Conservation (phyloP, 2,329 filamentous ascomycete genomes). For the Phaeosphaeriaceae sp. region DNA sequence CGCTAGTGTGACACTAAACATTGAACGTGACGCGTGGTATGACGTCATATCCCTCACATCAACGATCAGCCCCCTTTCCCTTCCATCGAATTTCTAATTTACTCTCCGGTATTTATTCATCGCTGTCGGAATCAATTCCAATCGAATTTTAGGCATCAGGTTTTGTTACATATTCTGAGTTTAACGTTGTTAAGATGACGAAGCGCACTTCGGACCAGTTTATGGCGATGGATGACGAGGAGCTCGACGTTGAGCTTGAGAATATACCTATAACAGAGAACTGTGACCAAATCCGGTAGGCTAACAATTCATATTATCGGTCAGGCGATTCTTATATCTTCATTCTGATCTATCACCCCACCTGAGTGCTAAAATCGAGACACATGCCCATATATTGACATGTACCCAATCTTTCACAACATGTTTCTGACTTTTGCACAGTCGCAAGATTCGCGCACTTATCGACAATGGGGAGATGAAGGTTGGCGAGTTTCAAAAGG, state of each 20-base stretch:
- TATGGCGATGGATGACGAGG: constrained; percentile 9
- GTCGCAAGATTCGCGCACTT: constrained; percentile 50
- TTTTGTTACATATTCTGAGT: too few species aligned
- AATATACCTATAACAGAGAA: constrained; percentile 22
- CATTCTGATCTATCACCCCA: background rate
- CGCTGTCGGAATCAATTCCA: too few species aligned
- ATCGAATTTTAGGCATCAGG: too few species aligned
- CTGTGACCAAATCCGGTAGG: constrained; percentile 27
- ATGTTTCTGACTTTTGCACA: background rate
- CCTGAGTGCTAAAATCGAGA: background rate
- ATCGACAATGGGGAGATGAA: constrained; percentile 55
- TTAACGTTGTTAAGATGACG: too few species aligned
- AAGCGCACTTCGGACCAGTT: background rate
- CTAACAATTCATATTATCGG: background rate
- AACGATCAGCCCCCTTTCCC: too few species aligned
- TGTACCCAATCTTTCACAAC: background rate
- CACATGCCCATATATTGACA: background rate
- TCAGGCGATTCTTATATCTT: background rate
- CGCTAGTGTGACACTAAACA: too few species aligned
- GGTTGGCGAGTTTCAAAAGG: constrained; percentile 51
- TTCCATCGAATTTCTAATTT: too few species aligned
- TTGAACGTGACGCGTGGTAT: too few species aligned
- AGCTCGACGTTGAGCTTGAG: constrained; percentile 15
- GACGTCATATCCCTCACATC: too few species aligned
- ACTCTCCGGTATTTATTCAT: too few species aligned